phyloP scores from a whole-genome alignment of 306 rosid genomes.

The Fragaria iinumae region DNA sequence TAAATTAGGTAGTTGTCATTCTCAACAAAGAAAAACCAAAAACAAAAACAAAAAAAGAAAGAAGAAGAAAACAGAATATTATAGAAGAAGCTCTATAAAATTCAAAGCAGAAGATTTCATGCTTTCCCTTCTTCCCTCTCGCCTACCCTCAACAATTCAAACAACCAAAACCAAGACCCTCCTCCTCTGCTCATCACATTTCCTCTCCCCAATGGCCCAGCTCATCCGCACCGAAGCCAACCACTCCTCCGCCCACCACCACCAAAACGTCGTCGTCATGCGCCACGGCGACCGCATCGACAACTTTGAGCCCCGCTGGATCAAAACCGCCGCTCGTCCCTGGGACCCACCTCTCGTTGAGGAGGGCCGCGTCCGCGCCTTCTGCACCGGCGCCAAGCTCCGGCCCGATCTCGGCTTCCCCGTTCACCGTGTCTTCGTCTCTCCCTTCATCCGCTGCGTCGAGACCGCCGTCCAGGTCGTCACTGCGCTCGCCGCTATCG shows the following conservation, averaged over 20 bases:
- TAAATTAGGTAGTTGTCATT: no score
- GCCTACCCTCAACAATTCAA: background rate
- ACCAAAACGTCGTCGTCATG: conserved; percentile 83
- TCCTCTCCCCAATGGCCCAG: conserved; percentile 32
- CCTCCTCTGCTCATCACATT: no score
- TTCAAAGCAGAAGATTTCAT: background rate
- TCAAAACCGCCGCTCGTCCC: conserved; percentile 45
- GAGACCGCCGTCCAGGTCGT: conserved; percentile 73
- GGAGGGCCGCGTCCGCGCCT: conserved; percentile 59
- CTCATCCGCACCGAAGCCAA: background rate
- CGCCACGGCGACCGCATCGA: conserved; percentile 97
- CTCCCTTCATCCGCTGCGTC: conserved; percentile 89
- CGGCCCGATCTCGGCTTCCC: conserved; percentile 44
- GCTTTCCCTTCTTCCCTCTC: background rate
- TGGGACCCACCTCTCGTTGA: conserved; percentile 78
- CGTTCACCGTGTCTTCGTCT: conserved; percentile 66
- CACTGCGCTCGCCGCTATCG: conserved; percentile 48
- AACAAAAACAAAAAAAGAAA: background rate
- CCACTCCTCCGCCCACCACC: conserved; percentile 5
- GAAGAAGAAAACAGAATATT: no score
- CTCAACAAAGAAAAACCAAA: background rate
- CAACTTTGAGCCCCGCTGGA: conserved; percentile 57
- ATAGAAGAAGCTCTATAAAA: no score
- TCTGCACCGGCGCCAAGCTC: conserved; percentile 54
- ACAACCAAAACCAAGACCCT: background rate